Conservation (phyloP, 768 basidiomycete genomes). For the Ephemerocybe angulata region DNA sequence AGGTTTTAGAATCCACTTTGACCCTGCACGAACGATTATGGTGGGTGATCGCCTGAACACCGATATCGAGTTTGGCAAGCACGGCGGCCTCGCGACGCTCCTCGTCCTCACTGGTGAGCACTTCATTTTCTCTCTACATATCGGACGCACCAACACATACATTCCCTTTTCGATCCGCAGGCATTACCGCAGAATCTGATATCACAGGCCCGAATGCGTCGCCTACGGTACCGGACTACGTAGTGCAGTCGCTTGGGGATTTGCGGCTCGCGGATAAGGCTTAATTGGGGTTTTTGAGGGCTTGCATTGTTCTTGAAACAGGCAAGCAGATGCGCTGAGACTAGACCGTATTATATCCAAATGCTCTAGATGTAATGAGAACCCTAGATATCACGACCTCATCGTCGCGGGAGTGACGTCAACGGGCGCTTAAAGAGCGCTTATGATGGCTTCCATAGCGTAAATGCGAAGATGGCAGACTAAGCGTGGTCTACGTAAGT, state of each 20-base stretch:
- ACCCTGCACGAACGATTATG: constrained; percentile 88
- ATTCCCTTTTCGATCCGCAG: constrained; percentile 33
- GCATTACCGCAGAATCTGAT: constrained; percentile 73
- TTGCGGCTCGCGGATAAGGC: constrained; percentile 41
- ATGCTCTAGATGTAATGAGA: too few relatives aligned
- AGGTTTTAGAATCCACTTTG: constrained; percentile 68
- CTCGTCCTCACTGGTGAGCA: constrained; percentile 86
- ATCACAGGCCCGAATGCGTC: constrained; percentile 71
- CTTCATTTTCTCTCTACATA: too few relatives aligned
- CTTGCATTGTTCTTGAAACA: too few relatives aligned
- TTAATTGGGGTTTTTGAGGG: constrained; percentile 12
- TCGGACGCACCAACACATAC: not conserved
- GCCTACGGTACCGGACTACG: constrained; percentile 73
- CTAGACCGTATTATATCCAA: too few relatives aligned
- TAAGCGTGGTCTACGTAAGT: too few relatives aligned
- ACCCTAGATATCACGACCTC: too few relatives aligned
- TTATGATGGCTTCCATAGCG: too few relatives aligned
- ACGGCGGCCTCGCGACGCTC: constrained; percentile 80
- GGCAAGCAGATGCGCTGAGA: too few relatives aligned
- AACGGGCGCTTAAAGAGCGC: too few relatives aligned
- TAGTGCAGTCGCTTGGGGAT: constrained; percentile 80
- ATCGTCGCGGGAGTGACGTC: too few relatives aligned
- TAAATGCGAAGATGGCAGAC: too few relatives aligned
- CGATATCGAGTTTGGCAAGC: constrained; percentile 90
- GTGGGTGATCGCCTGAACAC: constrained; percentile 94